Evolutionary conservation across 164 flowering plant species (phyloP), one percentile per base, ranked within the genome.

Genomic region (Tetracentron sinense): DNA sequence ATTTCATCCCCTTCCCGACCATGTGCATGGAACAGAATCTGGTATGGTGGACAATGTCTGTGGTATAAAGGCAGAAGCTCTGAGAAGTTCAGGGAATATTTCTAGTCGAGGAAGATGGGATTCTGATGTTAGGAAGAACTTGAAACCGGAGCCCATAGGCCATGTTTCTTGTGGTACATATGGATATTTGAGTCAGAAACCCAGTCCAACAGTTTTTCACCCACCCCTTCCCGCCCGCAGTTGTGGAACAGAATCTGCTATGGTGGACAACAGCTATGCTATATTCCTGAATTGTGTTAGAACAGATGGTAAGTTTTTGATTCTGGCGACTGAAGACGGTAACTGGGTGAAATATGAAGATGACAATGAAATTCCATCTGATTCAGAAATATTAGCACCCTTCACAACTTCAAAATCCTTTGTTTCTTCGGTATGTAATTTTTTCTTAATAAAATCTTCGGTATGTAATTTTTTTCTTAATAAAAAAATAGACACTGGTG

Each of bases 251-350:
- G 27, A 50, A 11, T 20, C 23, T 31, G 50, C 28, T 60, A 7
- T 0, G 33, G 54, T 44, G 8, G 79, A 78, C 63, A 73, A 80
- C 17, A 67, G 65, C 59, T 77, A 78, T 62, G 2, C 21, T 44
- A 6, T 1, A 11, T 76, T 75, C 55, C 26, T 73, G 35, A 59
- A 52, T 47, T 48, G 44, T 58, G 52, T 78, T 30, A 67, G 60
- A 38, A 19, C 50, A 7, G 56, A 55, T 16, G 74, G 74, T 27
- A 10, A 42, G 1, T 22, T 8, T 17, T 15, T 69, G 48, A 23
- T 57, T 57, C 61, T 65, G 63, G 60, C 21, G 25, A 15, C 62
- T 7, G 68, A 58, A 20, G 65, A 70, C 54, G 67, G 68, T 21
- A 44, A 29, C 42, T 23, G 14, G 42, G 29, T 75, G 17, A 59